Percentiles rank a stretch among this genome's conserved stretches.
phyloP scores from a whole-genome alignment of 139 green algal genomes.

The Chlamydomonas sphaeroides region DNA sequence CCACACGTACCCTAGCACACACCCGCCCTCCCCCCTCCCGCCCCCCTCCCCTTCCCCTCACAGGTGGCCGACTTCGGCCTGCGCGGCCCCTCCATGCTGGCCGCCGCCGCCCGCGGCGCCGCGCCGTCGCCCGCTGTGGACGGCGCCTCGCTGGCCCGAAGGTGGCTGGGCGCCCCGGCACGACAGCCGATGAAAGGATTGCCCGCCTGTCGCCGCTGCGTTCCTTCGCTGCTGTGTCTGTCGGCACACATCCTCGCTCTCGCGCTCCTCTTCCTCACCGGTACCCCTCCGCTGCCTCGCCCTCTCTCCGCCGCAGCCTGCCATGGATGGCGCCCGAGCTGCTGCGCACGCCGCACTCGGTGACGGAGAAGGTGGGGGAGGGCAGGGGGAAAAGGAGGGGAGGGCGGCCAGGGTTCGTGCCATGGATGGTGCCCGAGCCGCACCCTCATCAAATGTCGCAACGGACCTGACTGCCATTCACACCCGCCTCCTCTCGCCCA shows the following conservation, averaged over 20 bases:
- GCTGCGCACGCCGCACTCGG: conserved; percentile 61
- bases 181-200: too few relatives aligned
- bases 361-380: conserved; percentile 63
- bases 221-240: too few relatives aligned
- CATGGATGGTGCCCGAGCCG: too few relatives aligned
- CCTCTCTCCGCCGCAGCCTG: conserved; percentile 61
- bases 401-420: too few relatives aligned
- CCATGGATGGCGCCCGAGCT: conserved; percentile 81
- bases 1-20: neutral
- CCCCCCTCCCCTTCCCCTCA: neutral
- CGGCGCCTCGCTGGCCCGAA: conserved; percentile 57
- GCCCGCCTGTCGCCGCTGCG: too few relatives aligned
- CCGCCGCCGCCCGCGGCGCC: neutral
- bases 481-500: too few relatives aligned
- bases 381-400: neutral
- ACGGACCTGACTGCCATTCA: too few relatives aligned
- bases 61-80: conserved; percentile 26
- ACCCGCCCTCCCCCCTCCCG: neutral
- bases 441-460: too few relatives aligned
- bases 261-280: too few relatives aligned
- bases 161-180: too few relatives aligned
- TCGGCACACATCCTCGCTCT: too few relatives aligned
- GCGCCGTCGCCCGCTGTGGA: conserved; percentile 42
- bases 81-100: neutral
- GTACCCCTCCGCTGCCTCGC: too few relatives aligned